Base-by-base conservation (phyloP, 2,329 filamentous ascomycete genomes). In the Pseudogymnoascus sp. region DNA sequence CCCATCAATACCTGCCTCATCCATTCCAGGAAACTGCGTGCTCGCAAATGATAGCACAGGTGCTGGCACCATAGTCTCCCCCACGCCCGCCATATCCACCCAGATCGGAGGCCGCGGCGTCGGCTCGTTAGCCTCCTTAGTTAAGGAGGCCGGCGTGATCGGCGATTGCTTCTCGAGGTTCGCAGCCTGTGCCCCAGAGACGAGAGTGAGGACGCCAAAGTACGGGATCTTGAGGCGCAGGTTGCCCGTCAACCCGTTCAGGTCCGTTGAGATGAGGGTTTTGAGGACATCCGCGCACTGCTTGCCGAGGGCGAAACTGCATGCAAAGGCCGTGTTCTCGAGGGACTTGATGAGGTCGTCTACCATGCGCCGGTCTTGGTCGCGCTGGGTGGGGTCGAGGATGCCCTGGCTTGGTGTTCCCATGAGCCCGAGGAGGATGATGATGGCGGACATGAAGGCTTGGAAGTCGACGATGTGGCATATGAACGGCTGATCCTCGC, bases 171-270 rank as follows among this genome's bases (percentile, higher is more conserved):
- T 56, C 50, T 33, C 50, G 16, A 56, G 10, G 28, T 14, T 56
- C 28, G 50, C 28, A 18, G 63, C 21, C 21, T 61, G 42, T 28
- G 64, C 59, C 21, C 67, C 64, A 1, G 69, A 67, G 12, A 67
- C 64, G 14, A 72, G 72, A 35, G 60, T 69, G 31, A 73, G 69
- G 2, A 70, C 72, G 6, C 71, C 71, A 38, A 72, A 72, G 59
- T 72, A 72, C 4, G 70, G 71, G 3, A 73, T 72, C 16, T 69
- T 70, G 33, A 73, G 69, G 28, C 69, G 69, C 5, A 72, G 61
- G 61, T 70, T 71, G 7, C 65, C 65, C 6, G 61, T 62, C 2
- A 56, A 7, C n/a, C 50, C 50, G 23, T 56, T 56, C 16, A 56
- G 25, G 16, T 63, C 59, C 2, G 60, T 62, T 10, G 69, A 67